Base-by-base conservation (phyloP, 106 monocot genomes). In the Vanilla planifolia region DNA sequence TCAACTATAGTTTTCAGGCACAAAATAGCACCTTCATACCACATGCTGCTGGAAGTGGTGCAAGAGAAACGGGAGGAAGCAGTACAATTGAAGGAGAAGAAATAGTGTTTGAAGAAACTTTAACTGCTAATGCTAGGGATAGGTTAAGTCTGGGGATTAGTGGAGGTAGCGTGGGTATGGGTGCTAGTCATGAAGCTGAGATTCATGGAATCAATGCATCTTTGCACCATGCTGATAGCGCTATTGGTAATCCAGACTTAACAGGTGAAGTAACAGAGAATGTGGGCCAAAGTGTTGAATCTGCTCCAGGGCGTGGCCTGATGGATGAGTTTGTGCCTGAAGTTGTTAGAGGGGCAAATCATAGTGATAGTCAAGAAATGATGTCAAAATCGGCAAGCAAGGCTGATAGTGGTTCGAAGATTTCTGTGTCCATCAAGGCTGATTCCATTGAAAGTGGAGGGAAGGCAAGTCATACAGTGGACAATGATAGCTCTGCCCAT, bases 101-200 rank as follows among this genome's bases (percentile, higher is more conserved):
- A 71, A 65, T 85, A 33, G 43, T 93, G 24, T 85, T 89, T 77
- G 79, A 77, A 28, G 89, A 85, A 69, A 89, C 85, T 43, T 74
- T 56, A 33, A 84, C 75, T 44, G 79, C 79, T 62, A 65, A 73
- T 73, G 88, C 71, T 21, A 85, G 82, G 58, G 89, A 88, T 57
- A 72, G 84, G 26, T 66, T 85, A 34, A 93, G 93, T 73, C 62
- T 93, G 30, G 93, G 93, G 17, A 67, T 93, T 23, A 93, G 93
- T 72, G 93, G 85, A 35, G 89, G 93, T 4, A 93, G 93, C 41
- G 85, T 93, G 48, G 85, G 93, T 34, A 93, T 93, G 93, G 93
- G 89, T 52, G 89, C 79, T 4, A 93, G 93, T 51, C 89, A 93
- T 77, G 93, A 93, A 66, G 93, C 93, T 65, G 93, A 93, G 74